Conservation (phyloP, 1,284 basidiomycete species). For the Cutaneotrichosporon cyanovorans region DNA sequence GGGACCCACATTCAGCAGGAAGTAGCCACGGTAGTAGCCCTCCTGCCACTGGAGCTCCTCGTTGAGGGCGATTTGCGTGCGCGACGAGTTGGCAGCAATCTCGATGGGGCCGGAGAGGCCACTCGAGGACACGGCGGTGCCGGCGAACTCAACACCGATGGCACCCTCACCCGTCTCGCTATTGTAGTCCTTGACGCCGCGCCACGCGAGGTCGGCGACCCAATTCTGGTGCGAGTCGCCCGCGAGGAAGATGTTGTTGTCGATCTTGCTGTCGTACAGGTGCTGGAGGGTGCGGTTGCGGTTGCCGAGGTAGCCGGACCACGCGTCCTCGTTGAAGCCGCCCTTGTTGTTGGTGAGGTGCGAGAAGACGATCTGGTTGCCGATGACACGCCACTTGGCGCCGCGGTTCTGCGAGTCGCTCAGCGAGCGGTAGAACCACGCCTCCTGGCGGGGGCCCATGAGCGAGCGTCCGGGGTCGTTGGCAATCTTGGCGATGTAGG, state of each 20-base stretch:
- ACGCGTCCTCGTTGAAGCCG: constrained; percentile 50
- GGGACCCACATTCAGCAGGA: constrained; percentile 52
- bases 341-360: constrained; percentile 5
- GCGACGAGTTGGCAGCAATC: constrained; percentile 13
- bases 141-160: constrained; percentile 60
- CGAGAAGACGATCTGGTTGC: constrained; percentile 53
- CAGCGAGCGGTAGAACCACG: constrained; percentile 55
- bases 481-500: constrained; percentile 50
- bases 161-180: constrained; percentile 53
- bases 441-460: constrained; percentile 57
- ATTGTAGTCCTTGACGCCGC: constrained; percentile 49
- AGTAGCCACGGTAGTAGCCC: constrained; percentile 58
- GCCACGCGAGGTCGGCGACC: constrained; percentile 21
- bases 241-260: constrained; percentile 56
- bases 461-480: constrained; percentile 51
- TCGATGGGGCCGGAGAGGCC: constrained; percentile 52
- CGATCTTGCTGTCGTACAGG: constrained; percentile 52
- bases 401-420: constrained; percentile 51
- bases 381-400: constrained; percentile 56
- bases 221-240: constrained; percentile 58
- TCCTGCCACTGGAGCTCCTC: constrained; percentile 59
- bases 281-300: constrained; percentile 55
- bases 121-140: constrained; percentile 56
- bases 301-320: constrained; percentile 60
- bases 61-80: constrained; percentile 29